Evolutionary conservation across 495 filamentous ascomycete genomes (phyloP), one percentile per base, ranked within the genome.

Genomic region (Lepidopterella palustris): DNA sequence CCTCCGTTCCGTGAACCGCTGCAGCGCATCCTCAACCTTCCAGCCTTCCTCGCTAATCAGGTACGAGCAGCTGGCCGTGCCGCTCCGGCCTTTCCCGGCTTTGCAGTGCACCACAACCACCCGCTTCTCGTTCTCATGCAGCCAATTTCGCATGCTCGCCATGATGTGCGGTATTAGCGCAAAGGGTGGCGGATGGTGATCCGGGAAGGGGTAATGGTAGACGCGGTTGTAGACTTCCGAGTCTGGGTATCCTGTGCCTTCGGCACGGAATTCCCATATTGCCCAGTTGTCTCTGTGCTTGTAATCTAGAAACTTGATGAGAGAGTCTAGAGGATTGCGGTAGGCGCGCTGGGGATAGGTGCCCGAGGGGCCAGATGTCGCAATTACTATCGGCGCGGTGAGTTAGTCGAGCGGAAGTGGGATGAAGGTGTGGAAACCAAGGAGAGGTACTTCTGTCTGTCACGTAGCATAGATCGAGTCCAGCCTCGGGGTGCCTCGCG

Each of bases 131-230:
- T 69, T 71, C 52, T 76, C 82, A 25, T 81, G 73, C 32, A 95
- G 68, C 90, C 91, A 96, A 57, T 90, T 86, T 53, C 87, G 80
- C 91, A 97, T 96, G 62, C 86, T 85, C 5, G 81, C 90, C 78
- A 96, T 81, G n/a, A 96, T 89, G 67, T 85, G 77, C 0, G 90
- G 92, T 23, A 97, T 86, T 13, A 96, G 73, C 28, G 82, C 80
- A 67, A 98, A 97, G 3, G 95, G 93, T 58, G 93, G 93, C 28
- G 93, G 95, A 70, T 97, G 93, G 69, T 98, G 93, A 70, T 98
- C 93, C 0, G 95, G 95, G 82, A 88, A 98, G 1, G 93, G 93
- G 64, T 87, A 97, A 74, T 97, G 93, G 61, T 85, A 80, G 49
- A 97, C 84, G 0, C 91, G 76, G 27, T 81, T 78, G 67, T 92